phyloP scores from a whole-genome alignment of 805 yeast genomes.

The Zygotorulaspora sp. region DNA sequence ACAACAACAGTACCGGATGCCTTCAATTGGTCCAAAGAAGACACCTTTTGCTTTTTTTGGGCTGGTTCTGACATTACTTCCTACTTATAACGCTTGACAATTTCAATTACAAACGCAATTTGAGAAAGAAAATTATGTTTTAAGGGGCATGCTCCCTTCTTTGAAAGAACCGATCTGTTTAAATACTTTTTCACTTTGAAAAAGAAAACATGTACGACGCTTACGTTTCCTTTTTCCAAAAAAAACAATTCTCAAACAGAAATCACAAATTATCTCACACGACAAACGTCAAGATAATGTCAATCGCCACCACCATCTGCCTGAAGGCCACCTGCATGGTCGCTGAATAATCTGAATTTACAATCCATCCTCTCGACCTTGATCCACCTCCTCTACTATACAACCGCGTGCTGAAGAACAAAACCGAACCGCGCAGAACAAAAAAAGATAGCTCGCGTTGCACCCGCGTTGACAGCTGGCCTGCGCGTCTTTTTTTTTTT shows the following conservation, averaged over 20 bases:
- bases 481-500: too few species aligned
- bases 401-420: not conserved
- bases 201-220: not conserved
- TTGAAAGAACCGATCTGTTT: slow-evolving; percentile 1
- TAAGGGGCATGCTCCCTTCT: too few species aligned
- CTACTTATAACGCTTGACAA: not conserved
- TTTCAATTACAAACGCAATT: not conserved
- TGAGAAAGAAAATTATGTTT: not conserved
- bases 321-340: too few species aligned
- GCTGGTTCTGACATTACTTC: slow-evolving; percentile 27
- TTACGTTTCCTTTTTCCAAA: not conserved
- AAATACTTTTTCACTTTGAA: slow-evolving; percentile 1
- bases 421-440: not conserved
- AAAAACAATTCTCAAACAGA: too few species aligned
- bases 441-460: too few species aligned
- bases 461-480: too few species aligned
- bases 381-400: too few species aligned
- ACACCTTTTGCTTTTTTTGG: slow-evolving; percentile 39
- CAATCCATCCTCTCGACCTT: too few species aligned
- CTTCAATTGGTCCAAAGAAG: slow-evolving; percentile 88
- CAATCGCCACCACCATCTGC: too few species aligned
- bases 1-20: slow-evolving; percentile 95
- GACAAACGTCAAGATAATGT: too few species aligned
- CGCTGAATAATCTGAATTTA: too few species aligned
- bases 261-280: too few species aligned